Percentiles rank a stretch among this genome's conserved stretches.
phyloP scores from a whole-genome alignment of 768 basidiomycete species.

The Hygrophoropsis aurantiaca region DNA sequence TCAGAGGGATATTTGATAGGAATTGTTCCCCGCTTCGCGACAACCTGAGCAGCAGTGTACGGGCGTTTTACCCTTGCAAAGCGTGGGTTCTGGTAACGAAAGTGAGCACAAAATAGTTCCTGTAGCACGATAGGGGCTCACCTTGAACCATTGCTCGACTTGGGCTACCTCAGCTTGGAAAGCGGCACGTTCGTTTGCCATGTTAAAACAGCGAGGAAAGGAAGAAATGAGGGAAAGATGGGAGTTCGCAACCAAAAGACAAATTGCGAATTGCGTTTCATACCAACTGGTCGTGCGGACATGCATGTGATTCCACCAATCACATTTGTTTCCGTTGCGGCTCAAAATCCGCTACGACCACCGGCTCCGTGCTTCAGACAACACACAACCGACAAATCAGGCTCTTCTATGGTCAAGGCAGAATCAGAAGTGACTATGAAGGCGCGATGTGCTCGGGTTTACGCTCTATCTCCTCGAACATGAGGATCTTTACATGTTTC shows the following conservation, averaged over 20 bases:
- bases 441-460: slow-evolving; percentile 15
- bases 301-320: slow-evolving; percentile 47
- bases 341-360: slow-evolving; percentile 3
- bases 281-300: slow-evolving; percentile 6
- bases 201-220: slow-evolving; percentile 27
- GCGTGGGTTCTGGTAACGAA: slow-evolving; percentile 64
- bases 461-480: slow-evolving; percentile 20
- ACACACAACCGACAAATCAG: background rate
- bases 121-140: slow-evolving; percentile 31
- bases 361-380: slow-evolving; percentile 2
- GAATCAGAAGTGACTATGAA: no score
- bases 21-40: slow-evolving; percentile 89
- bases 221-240: slow-evolving; percentile 24
- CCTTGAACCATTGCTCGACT: slow-evolving; percentile 94
- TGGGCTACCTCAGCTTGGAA: slow-evolving; percentile 83
- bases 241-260: slow-evolving; percentile 7
- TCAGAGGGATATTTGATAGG: slow-evolving; percentile 85
- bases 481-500: background rate
- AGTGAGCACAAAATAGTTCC: background rate
- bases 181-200: slow-evolving; percentile 62
- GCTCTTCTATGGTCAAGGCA: background rate
- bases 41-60: slow-evolving; percentile 91
- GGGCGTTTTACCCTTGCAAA: slow-evolving; percentile 87
- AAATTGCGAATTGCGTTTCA: background rate
- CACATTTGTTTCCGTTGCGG: slow-evolving; percentile 10